Conservation (phyloP, 345 rosid species). For the Toxicodendron radicans region DNA sequence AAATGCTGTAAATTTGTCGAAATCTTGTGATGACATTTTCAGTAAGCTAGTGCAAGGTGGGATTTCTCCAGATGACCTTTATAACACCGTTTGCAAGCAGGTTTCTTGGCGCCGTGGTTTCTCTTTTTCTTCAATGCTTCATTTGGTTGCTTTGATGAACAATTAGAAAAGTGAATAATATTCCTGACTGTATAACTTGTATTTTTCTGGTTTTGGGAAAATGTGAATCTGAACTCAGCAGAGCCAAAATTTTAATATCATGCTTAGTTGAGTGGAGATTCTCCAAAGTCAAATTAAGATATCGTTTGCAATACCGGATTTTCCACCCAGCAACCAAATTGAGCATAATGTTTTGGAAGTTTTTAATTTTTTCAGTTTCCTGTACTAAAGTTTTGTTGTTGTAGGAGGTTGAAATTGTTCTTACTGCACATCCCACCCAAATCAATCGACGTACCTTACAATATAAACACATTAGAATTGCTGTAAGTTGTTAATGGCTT, state of each 20-base stretch:
- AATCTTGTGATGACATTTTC: slow-evolving; percentile 93
- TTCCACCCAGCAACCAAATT: neutral
- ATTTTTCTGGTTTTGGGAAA: slow-evolving; percentile 4
- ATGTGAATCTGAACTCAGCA: neutral
- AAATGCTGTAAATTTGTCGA: slow-evolving; percentile 54
- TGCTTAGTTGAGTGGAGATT: slow-evolving; percentile 14
- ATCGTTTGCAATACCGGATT: neutral
- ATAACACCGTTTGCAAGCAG: slow-evolving; percentile 85
- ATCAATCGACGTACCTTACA: slow-evolving; percentile 93
- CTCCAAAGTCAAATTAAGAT: neutral
- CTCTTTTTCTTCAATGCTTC: slow-evolving; percentile 8
- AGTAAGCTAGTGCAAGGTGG: slow-evolving; percentile 79
- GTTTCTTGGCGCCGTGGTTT: slow-evolving; percentile 28
- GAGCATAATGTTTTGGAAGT: slow-evolving; percentile 7
- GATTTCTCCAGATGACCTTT: slow-evolving; percentile 73
- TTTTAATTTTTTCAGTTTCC: neutral
- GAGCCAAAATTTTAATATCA: neutral
- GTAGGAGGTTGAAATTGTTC: slow-evolving; percentile 97
- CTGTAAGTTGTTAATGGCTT: slow-evolving; percentile 52
- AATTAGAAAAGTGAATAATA: neutral
- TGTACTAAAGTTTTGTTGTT: slow-evolving; percentile 19
- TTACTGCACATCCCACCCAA: slow-evolving; percentile 99
- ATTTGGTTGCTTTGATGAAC: neutral
- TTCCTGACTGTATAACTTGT: neutral
- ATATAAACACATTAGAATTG: slow-evolving; percentile 89